Evolutionary conservation across 192 early-diverging fungal species (phyloP).

Genomic region (Allomyces macrogynus): DNA sequence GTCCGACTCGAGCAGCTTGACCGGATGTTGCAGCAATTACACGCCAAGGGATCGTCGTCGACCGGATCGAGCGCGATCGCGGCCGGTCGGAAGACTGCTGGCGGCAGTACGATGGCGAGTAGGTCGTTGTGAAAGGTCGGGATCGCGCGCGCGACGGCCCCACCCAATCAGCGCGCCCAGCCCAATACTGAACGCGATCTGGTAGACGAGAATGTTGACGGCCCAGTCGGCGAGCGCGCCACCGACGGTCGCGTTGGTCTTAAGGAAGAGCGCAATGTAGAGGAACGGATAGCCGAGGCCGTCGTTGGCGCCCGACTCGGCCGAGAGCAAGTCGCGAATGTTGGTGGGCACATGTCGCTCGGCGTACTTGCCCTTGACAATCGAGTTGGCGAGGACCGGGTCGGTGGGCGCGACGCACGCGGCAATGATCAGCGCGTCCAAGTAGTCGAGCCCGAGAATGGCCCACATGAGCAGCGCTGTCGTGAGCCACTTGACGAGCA

Average conservation of each 20-base stretch:
- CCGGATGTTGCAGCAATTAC: no score
- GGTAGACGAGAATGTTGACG: constrained; percentile 51
- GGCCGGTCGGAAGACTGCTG: no score
- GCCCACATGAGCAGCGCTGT: constrained; percentile 43
- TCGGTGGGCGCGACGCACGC: constrained; percentile 81
- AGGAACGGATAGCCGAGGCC: constrained; percentile 73
- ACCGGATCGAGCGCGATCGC: no score
- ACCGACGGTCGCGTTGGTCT: constrained; percentile 26
- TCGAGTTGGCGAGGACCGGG: constrained; percentile 81
- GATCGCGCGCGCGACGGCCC: constrained; percentile 1
- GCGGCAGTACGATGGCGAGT: no score
- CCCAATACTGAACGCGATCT: constrained; percentile 44
- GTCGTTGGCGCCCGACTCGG: constrained; percentile 75
- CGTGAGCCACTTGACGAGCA: constrained; percentile 54
- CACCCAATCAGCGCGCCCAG: constrained; percentile 56
- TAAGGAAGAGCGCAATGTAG: constrained; percentile 48
- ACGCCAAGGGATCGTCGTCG: no score
- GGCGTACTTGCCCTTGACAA: constrained; percentile 84
- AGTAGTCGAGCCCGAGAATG: constrained; percentile 24
- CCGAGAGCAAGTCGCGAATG: constrained; percentile 49
- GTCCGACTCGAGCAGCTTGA: no score
- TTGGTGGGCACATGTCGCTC: constrained; percentile 65
- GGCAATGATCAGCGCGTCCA: constrained; percentile 54
- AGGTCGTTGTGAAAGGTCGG: no score
- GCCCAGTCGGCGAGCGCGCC: constrained; percentile 60